Percentiles rank a stretch among this genome's conserved stretches.
Conservation (phyloP, 2,329 filamentous ascomycete genomes). For the Blumeriella jaapii region DNA sequence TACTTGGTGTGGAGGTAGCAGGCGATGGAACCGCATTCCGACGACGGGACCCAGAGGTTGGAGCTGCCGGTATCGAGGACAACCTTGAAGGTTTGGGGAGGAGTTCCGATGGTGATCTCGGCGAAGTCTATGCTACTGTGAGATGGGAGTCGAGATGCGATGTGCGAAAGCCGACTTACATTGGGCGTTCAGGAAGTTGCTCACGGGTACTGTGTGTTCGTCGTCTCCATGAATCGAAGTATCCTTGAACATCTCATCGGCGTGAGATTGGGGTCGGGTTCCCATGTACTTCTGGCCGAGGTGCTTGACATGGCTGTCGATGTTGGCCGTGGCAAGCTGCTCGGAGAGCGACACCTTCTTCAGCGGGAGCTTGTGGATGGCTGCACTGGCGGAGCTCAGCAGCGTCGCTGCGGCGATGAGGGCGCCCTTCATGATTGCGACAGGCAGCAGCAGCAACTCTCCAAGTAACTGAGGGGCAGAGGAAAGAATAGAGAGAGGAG, state of each 20-base stretch:
- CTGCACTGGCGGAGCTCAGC: slow-evolving; percentile 72
- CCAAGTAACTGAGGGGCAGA: slow-evolving; percentile 17
- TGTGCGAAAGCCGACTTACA: slow-evolving; percentile 49
- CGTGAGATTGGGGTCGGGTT: slow-evolving; percentile 54
- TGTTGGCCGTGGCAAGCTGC: slow-evolving; percentile 76
- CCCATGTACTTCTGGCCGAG: slow-evolving; percentile 97
- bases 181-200: slow-evolving; percentile 98
- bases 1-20: slow-evolving; percentile 98
- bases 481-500: slow-evolving; percentile 1
- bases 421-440: slow-evolving; percentile 66
- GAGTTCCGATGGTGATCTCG: slow-evolving; percentile 84
- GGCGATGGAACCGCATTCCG: slow-evolving; percentile 84
- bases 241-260: slow-evolving; percentile 70
- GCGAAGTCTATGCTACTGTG: slow-evolving; percentile 66
- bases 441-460: slow-evolving; percentile 17
- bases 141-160: slow-evolving; percentile 5
- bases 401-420: slow-evolving; percentile 69
- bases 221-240: slow-evolving; percentile 54
- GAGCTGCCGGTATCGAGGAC: slow-evolving; percentile 97
- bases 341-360: slow-evolving; percentile 90
- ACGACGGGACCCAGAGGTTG: slow-evolving; percentile 95
- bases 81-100: slow-evolving; percentile 94
- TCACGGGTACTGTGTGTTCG: slow-evolving; percentile 73
- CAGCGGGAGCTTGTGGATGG: slow-evolving; percentile 91
- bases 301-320: slow-evolving; percentile 69